Evolutionary conservation across 495 filamentous ascomycete species (phyloP), one percentile per base, ranked within the genome.

Genomic region (Lophium mytilinum): DNA sequence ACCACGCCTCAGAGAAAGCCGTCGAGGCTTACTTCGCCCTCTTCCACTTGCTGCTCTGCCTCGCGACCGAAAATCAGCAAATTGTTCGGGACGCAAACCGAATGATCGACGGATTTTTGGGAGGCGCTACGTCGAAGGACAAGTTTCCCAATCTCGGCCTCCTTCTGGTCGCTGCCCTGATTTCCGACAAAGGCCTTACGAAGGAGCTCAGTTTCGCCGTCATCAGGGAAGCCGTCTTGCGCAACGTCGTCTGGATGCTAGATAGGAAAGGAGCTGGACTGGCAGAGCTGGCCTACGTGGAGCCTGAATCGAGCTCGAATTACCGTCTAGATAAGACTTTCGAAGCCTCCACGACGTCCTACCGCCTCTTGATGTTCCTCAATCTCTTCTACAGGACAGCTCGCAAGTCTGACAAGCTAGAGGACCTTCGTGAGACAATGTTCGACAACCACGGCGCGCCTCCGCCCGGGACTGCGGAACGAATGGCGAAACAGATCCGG

Each of bases 191-290:
- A n/a, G 67, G 69, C 9, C 65, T 75, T 35, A 75, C 72, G 37
- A 66, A 72, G 19, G 54, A 41, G 3, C 66, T 80, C 3, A 69
- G 67, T 17, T 71, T 69, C 49, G 60, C 67, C 15, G 75, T 79
- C 51, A 70, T 79, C 63, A 72, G 64, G 30, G 78, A 79, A 60
- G 69, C 77, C 1, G 72, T 78, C 46, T 71, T 71, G 8, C 69
- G 77, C 33, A 80, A 79, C 50, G 76, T 79, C 14, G 76, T 79
- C 41, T 78, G 76, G 75, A 73, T 79, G 65, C 68, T 79, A 10
- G 71, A 77, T 50, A 4, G 11, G 15, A 73, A 65, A 52, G 72
- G 74, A 14, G 68, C 70, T 0, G 56, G 66, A 18, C 66, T 68
- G 67, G 62, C 73, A 1, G 76, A 80, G 53, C 69, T 80, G 0